Base-by-base conservation (phyloP, 768 basidiomycete genomes). In the Tulasnella sp. region DNA sequence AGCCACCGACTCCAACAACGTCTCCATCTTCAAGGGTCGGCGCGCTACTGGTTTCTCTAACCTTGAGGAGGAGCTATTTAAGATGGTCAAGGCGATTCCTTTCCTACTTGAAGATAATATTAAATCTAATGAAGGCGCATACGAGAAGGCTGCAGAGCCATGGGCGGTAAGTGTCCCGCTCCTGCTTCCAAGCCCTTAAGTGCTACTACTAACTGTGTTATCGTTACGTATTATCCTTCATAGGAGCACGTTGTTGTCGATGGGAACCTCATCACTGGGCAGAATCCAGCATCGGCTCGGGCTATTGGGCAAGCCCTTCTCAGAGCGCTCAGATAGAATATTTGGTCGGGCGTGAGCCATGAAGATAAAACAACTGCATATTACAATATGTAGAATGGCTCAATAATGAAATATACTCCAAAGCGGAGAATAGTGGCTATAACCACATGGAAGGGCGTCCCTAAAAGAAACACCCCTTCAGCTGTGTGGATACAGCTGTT, bases 51-150 rank as follows among this genome's bases (percentile, higher is more conserved):
- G 79, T 24, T 87, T 91, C 71, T 80, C 84, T 56, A 83, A 90
- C 68, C 70, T 63, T 0, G 88, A 90, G 66, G 88, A 90, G 67
- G 72, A 76, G 17, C 62, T 71, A 31, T 67, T 72, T 5, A 74
- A 67, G 34, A 74, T 69, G 65, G 73, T 76, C 56, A 72, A 79
- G 65, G 80, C 56, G 49, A 64, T 89, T 41, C 86, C 86, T 0
- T 89, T 88, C 78, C 72, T 80, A 9, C 73, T 87, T 30, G 87
- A 91, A 72, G 75, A 78, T 68, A 78, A 77, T 69, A 79, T 87
- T 68, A 70, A 61, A 45, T 72, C 69, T 49, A 77, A 85, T 48
- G 86, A 85, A n/a, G 87, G 83, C 0, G 75, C 71, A 21, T 88
- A 78, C 68, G 75, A 76, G 61, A 84, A 81, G 69, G 78, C 80